Evolutionary conservation across 1,284 basidiomycete species (phyloP), one percentile per base, ranked within the genome.

Genomic region (Puccinia novopanici): DNA sequence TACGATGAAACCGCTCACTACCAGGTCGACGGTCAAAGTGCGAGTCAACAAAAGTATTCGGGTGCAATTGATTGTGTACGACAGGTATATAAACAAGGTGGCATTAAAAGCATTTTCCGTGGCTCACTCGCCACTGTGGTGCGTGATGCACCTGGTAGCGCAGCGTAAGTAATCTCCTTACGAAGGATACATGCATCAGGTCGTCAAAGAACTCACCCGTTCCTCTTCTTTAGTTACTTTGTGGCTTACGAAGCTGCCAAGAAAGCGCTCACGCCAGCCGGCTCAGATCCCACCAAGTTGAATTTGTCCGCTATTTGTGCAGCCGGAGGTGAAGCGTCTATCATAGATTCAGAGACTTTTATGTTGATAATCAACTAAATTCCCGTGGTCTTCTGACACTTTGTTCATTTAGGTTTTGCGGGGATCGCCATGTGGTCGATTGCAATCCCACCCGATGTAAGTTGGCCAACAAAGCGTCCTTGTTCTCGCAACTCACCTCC

Each of bases 351-450:
- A 67, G 5, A 67, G 3, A 27, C 63, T 27, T 67, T 67, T 27
- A 40, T 52, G 24, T 59, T 59, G 45, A 65, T 50, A 42, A 65
- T 24, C 40, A 63, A 50, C 10, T 12, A 9, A 17, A 8, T 6
- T 63, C 34, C 37, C 37, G 15, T n/a, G 13, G 37, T 67, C 4
- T 54, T n/a, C 27, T 77, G 42, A 37, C n/a, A 22, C 42, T 68
- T 57, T 13, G n/a, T 37, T 52, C n/a, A 27, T 34, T 50, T 80
- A 80, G 77, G 95, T 82, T 91, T 91, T 76, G 97, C 97, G 10
- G 97, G 97, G 84, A 91, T 99, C 50, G 94, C 95, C 65, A 99
- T 99, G 97, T 98, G 95, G 95, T 89, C 92, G 48, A 89, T 97
- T 83, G 95, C 93, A 45, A 96, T 98, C 83, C 95, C 95, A 75